These are phyloP conservation scores for Colletotrichum spaethianum DNA, from an alignment of 2,329 filamentous ascomycete genomes.

Conservation along the genomic window DNA sequence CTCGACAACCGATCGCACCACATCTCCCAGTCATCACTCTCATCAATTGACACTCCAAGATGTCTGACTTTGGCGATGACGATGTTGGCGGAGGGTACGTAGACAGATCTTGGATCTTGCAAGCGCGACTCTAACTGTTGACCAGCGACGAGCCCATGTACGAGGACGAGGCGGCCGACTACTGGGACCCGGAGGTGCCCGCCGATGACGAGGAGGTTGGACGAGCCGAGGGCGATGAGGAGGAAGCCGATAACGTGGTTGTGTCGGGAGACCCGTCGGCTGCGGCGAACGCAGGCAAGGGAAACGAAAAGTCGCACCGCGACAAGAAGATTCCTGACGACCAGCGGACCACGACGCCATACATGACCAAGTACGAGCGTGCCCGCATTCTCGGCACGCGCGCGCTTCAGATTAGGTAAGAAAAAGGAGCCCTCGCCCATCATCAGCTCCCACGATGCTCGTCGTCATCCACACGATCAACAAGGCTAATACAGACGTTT, in stretches of 20 bases:
- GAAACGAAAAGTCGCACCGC: slow-evolving; percentile 70
- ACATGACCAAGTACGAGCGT: slow-evolving; percentile 99
- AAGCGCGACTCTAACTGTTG: slow-evolving; percentile 19
- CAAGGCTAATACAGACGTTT: slow-evolving; percentile 41
- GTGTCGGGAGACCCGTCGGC: slow-evolving; percentile 74
- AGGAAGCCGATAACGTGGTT: slow-evolving; percentile 72
- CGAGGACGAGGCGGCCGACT: slow-evolving; percentile 75
- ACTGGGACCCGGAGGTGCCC: slow-evolving; percentile 59
- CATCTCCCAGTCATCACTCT: neutral
- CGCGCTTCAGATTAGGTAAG: slow-evolving; percentile 94
- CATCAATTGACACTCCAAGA: slow-evolving; percentile 50
- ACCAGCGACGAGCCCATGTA: slow-evolving; percentile 78
- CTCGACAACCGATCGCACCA: neutral
- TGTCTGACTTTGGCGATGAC: slow-evolving; percentile 83
- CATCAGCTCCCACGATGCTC: neutral
- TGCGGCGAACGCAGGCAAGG: slow-evolving; percentile 67
- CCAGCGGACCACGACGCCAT: slow-evolving; percentile 92
- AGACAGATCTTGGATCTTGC: slow-evolving; percentile 26
- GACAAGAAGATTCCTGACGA: slow-evolving; percentile 94
- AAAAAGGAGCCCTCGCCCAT: neutral
- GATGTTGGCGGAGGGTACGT: slow-evolving; percentile 48
- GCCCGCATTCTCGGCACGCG: slow-evolving; percentile 94
- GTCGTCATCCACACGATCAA: neutral
- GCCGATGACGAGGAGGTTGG: slow-evolving; percentile 71
- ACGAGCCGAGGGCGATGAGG: slow-evolving; percentile 66